A percentile compares a stretch with the other conserved stretches of the same genome.
Conservation (phyloP, 2,329 filamentous ascomycete genomes). For the Dothideomycetes sp. region DNA sequence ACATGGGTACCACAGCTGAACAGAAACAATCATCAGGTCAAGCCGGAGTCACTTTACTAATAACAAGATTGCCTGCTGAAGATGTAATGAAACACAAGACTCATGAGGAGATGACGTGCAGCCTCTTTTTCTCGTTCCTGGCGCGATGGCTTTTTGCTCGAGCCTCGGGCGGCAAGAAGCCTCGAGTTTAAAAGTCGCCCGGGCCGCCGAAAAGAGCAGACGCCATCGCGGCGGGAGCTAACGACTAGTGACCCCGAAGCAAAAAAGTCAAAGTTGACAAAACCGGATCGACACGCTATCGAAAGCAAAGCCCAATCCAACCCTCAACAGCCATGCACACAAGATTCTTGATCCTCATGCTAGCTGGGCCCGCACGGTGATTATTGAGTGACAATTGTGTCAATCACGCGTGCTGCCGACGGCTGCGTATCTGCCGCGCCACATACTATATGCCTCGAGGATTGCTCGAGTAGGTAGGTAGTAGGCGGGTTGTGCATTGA, state of each 20-base stretch:
- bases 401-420: slow-evolving; percentile 7
- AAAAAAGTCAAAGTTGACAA: no score
- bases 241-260: no score
- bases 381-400: slow-evolving; percentile 1
- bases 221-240: no score
- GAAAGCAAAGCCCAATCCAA: slow-evolving; percentile 3
- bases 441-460: background rate
- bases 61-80: slow-evolving; percentile 7
- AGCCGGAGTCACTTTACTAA: slow-evolving; percentile 9
- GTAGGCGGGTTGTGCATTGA: no score
- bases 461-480: slow-evolving; percentile 9
- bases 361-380: slow-evolving; percentile 3
- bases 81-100: background rate
- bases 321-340: slow-evolving; percentile 3
- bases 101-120: slow-evolving; percentile 10
- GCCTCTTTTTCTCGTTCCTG: slow-evolving; percentile 4
- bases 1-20: slow-evolving; percentile 7
- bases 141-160: background rate
- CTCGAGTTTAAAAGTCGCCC: no score
- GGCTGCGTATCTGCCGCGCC: slow-evolving; percentile 2
- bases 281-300: slow-evolving; percentile 9
- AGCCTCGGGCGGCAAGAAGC: no score
- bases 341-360: slow-evolving; percentile 3
- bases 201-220: no score
- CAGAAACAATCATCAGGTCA: slow-evolving; percentile 4